A percentile compares a stretch with the other conserved stretches of the same genome.
Conservation (phyloP, 2,329 filamentous ascomycete species). For the Lithohypha guttulata region DNA sequence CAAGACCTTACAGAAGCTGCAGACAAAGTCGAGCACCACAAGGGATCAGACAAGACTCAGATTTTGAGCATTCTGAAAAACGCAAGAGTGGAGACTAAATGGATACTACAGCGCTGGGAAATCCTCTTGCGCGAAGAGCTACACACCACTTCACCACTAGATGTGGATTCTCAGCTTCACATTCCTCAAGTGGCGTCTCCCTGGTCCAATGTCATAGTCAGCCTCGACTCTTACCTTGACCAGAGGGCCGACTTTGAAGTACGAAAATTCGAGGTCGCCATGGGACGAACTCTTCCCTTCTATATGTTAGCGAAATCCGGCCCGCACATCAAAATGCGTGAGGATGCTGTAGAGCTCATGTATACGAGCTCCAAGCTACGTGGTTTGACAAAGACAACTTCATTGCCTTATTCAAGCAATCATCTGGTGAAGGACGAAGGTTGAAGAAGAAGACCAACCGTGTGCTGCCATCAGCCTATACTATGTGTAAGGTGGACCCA, state of each 20-base stretch:
- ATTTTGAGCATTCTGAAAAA: background rate
- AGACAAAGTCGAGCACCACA: slow-evolving; percentile 1
- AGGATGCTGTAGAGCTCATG: slow-evolving; percentile 7
- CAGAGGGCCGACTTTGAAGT: slow-evolving; percentile 1
- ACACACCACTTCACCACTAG: slow-evolving; percentile 2
- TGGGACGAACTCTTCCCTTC: slow-evolving; percentile 7
- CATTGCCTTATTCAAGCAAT: background rate
- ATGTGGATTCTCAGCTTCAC: slow-evolving; percentile 6
- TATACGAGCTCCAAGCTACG: slow-evolving; percentile 1
- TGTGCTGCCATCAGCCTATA: no score
- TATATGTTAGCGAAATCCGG: slow-evolving; percentile 7
- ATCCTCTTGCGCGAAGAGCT: background rate
- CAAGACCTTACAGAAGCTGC: background rate
- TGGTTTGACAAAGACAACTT: background rate
- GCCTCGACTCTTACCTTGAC: slow-evolving; percentile 4
- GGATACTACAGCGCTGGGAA: slow-evolving; percentile 6
- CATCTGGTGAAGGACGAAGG: background rate
- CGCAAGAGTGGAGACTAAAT: slow-evolving; percentile 4
- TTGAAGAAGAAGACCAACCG: background rate
- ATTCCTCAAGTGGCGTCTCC: slow-evolving; percentile 5
- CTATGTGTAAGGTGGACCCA: no score
- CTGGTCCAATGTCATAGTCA: slow-evolving; percentile 3
- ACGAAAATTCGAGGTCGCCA: slow-evolving; percentile 7
- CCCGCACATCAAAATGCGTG: slow-evolving; percentile 9
- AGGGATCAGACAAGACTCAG: background rate